Evolutionary conservation across 225 moss, liverwort and hornwort species (phyloP).

Genomic region (Anthoceros angustus): DNA sequence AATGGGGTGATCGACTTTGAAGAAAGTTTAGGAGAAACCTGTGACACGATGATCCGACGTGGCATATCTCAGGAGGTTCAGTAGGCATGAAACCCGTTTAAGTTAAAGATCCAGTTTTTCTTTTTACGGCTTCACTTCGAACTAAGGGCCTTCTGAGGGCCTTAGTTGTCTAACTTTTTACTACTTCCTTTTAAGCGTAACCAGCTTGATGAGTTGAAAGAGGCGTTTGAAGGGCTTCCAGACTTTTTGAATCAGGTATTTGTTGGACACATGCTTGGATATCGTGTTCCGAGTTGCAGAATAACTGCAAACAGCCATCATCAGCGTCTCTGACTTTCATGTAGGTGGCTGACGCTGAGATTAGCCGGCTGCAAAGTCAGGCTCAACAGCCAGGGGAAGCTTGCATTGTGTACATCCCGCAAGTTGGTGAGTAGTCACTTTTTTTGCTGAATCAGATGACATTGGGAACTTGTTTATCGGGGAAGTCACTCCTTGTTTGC

Average conservation of each 20-base stretch:
- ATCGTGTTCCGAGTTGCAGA: not conserved
- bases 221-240: slow-evolving; percentile 71
- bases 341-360: slow-evolving; percentile 50
- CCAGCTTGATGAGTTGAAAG: slow-evolving; percentile 86
- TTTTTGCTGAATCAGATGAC: not conserved
- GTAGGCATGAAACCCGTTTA: not conserved
- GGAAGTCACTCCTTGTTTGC: not conserved
- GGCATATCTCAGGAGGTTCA: slow-evolving; percentile 79
- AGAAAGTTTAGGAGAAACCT: slow-evolving; percentile 56
- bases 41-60: slow-evolving; percentile 57
- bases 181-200: not conserved
- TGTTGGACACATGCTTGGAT: not conserved
- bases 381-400: slow-evolving; percentile 25
- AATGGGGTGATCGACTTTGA: slow-evolving; percentile 77
- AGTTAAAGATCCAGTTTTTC: not conserved
- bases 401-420: slow-evolving; percentile 70
- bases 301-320: not conserved
- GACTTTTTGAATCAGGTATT: slow-evolving; percentile 78
- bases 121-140: not conserved
- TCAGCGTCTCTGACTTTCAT: not conserved
- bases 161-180: not conserved
- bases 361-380: slow-evolving; percentile 28
- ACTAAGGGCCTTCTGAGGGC: not conserved
- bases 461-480: not conserved
- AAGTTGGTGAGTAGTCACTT: slow-evolving; percentile 48